Percentiles rank a stretch among this genome's conserved stretches.
Conservation (phyloP, 345 rosid genomes). For the Eutrema heterophyllum region DNA sequence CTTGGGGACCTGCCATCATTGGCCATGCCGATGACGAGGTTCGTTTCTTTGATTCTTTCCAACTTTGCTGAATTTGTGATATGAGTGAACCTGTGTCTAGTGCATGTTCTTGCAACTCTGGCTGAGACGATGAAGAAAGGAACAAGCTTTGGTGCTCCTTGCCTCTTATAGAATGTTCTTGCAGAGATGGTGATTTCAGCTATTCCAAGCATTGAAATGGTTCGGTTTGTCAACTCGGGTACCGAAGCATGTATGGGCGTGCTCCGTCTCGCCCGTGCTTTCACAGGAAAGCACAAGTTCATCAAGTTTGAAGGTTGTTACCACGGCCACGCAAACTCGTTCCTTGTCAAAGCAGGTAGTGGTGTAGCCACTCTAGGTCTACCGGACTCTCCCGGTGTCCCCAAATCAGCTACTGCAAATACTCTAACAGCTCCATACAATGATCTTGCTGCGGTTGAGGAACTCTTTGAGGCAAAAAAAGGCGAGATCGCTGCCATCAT, state of each 20-base stretch:
- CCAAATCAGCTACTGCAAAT: conserved; percentile 62
- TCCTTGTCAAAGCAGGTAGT: conserved; percentile 90
- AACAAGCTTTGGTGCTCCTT: conserved; percentile 97
- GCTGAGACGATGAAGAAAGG: conserved; percentile 92
- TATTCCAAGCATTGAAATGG: conserved; percentile 88
- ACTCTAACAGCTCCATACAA: conserved; percentile 72
- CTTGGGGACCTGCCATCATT: conserved; percentile 90
- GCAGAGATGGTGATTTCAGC: conserved; percentile 92
- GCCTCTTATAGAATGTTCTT: conserved; percentile 76
- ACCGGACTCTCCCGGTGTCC: conserved; percentile 89
- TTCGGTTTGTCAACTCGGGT: conserved; percentile 79
- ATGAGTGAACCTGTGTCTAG: neutral
- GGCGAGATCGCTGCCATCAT: conserved; percentile 65
- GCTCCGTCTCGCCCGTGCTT: conserved; percentile 86
- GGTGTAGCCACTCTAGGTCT: conserved; percentile 85
- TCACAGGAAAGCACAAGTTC: conserved; percentile 46
- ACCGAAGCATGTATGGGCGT: conserved; percentile 97
- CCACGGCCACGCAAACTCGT: conserved; percentile 94
- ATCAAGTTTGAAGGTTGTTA: conserved; percentile 93
- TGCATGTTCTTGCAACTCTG: conserved; percentile 73
- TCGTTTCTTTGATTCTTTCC: no score
- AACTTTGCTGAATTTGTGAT: no score
- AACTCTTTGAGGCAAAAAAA: conserved; percentile 45
- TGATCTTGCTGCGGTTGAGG: conserved; percentile 51
- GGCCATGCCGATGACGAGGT: conserved; percentile 68